phyloP scores from a whole-genome alignment of 169 alveolate genomes.

The Perkinsus marinus region DNA sequence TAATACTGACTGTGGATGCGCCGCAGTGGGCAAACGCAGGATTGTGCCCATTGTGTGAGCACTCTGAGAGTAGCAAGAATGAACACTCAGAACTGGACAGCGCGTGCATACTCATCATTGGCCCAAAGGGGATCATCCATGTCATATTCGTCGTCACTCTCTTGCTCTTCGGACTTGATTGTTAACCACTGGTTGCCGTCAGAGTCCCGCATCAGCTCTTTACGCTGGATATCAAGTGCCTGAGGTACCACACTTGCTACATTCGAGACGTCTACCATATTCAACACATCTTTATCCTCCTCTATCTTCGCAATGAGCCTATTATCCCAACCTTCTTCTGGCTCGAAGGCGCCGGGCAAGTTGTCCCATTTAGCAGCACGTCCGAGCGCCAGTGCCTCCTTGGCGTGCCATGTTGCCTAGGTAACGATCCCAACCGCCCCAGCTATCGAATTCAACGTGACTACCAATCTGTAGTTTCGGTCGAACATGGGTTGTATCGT shows the following conservation, averaged over 20 bases:
- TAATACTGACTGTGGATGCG: neutral
- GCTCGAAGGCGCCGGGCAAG: neutral
- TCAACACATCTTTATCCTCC: neutral
- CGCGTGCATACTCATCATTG: neutral
- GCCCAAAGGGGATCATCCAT: neutral
- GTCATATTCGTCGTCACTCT: neutral
- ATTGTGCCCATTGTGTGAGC: neutral
- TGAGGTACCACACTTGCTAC: neutral
- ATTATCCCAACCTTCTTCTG: neutral
- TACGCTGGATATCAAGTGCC: neutral
- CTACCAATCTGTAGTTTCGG: neutral
- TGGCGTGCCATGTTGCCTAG: neutral
- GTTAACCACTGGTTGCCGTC: neutral
- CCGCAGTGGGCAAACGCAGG: neutral
- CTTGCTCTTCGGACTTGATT: neutral
- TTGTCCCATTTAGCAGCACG: neutral
- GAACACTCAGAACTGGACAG: neutral
- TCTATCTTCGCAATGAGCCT: neutral
- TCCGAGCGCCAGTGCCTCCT: constrained; percentile 3
- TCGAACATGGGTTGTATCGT: neutral
- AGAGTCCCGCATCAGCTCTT: neutral
- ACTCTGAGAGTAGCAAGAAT: neutral
- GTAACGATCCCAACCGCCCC: neutral
- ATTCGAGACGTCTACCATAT: neutral
- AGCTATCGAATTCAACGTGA: neutral